Conservation (phyloP, 352 stramenopile genomes). For the Phytophthora idaei region DNA sequence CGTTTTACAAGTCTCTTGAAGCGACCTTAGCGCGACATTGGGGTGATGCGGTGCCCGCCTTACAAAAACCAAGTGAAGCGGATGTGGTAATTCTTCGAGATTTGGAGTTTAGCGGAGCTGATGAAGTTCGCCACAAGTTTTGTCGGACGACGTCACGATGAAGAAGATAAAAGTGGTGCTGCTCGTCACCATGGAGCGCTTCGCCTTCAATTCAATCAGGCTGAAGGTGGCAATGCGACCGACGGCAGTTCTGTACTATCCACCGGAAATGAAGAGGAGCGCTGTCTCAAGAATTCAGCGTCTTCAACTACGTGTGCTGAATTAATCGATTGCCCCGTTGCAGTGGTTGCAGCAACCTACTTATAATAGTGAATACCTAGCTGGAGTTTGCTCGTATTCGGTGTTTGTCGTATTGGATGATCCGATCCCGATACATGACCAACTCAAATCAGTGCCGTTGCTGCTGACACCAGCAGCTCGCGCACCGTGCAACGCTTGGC, state of each 20-base stretch:
- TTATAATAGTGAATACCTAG: background rate
- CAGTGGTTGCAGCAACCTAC: background rate
- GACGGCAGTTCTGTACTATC: conserved; percentile 16
- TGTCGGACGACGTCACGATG: conserved; percentile 13
- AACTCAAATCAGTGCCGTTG: too few relatives aligned
- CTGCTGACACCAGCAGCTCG: background rate
- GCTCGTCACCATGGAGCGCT: conserved; percentile 4
- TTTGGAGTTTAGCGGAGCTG: background rate
- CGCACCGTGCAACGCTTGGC: conserved; percentile 13
- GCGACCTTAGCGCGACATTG: conserved; percentile 13
- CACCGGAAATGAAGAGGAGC: conserved; percentile 11
- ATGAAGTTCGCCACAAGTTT: conserved; percentile 11
- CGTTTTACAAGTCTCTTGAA: background rate
- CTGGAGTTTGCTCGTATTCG: too few relatives aligned
- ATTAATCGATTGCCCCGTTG: background rate
- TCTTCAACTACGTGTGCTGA: background rate
- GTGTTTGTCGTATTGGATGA: background rate
- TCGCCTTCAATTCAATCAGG: background rate
- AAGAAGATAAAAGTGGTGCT: conserved; percentile 1
- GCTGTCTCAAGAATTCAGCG: conserved; percentile 7
- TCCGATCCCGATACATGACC: background rate
- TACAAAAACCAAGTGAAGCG: conserved; percentile 8
- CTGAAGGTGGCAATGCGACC: conserved; percentile 7
- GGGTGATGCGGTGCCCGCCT: background rate
- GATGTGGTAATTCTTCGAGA: background rate